A percentile compares a stretch with the other conserved stretches of the same genome.
These are phyloP conservation scores for Chlorophyllum brunneum DNA, from an alignment of 768 basidiomycete species.

Conservation along the genomic window DNA sequence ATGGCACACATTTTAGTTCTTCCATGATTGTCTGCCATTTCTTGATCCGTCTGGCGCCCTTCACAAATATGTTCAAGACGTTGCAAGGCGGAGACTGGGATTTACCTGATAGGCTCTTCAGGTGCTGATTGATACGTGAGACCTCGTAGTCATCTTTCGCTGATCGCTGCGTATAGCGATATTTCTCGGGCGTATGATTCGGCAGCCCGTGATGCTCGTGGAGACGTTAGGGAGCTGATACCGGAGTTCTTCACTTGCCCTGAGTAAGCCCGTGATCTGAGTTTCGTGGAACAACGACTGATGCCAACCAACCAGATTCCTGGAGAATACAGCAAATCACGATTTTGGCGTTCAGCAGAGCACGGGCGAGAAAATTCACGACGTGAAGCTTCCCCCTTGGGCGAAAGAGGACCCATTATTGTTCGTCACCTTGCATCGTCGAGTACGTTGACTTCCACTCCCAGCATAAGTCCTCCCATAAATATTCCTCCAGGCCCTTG, in stretches of 20 bases:
- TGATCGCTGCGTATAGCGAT: conserved; percentile 42
- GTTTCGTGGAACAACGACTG: background rate
- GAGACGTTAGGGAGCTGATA: conserved; percentile 91
- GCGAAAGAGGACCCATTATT: conserved; percentile 79
- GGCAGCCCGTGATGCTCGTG: conserved; percentile 80
- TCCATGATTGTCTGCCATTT: conserved; percentile 98
- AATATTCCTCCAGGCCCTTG: conserved; percentile 61
- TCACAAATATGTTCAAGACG: conserved; percentile 93
- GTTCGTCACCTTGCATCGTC: conserved; percentile 77
- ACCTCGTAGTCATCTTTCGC: background rate
- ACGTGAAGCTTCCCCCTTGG: conserved; percentile 91
- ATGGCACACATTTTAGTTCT: conserved; percentile 93
- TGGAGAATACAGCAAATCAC: conserved; percentile 75
- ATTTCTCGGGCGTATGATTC: conserved; percentile 80
- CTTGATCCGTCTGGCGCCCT: conserved; percentile 84
- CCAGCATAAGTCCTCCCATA: background rate
- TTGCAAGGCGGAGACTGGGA: conserved; percentile 95
- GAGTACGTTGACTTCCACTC: conserved; percentile 35
- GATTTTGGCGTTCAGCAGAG: conserved; percentile 76
- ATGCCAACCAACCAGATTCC: conserved; percentile 49
- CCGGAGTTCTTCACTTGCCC: conserved; percentile 86
- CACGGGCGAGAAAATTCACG: conserved; percentile 75
- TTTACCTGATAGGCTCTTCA: conserved; percentile 82
- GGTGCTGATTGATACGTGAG: conserved; percentile 33
- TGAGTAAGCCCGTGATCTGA: conserved; percentile 44